phyloP scores from a whole-genome alignment of 1,284 basidiomycete species.

The Tilletia walkeri region DNA sequence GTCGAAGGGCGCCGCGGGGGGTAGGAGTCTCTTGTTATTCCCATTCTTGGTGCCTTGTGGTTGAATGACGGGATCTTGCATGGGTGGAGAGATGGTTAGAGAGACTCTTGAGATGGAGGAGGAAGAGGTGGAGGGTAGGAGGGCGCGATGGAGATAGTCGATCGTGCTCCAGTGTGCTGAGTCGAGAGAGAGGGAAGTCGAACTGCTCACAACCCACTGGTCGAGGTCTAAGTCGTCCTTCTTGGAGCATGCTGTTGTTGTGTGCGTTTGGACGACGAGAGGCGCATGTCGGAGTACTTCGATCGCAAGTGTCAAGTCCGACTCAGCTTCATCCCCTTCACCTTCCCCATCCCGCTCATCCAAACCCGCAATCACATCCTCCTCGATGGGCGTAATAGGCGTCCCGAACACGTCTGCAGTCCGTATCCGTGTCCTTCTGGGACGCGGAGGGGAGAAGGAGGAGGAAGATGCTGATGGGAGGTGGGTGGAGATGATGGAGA shows the following conservation, averaged over 20 bases:
- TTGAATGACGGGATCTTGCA: not conserved
- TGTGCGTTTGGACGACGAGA: not conserved
- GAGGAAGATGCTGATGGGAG: not conserved
- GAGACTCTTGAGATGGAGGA: not conserved
- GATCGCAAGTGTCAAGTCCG: conserved; percentile 5
- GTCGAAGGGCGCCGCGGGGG: not conserved
- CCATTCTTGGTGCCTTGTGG: not conserved
- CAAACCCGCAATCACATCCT: not conserved
- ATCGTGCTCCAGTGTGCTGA: conserved; percentile 16
- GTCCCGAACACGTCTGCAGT: conserved; percentile 4
- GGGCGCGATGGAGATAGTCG: conserved; percentile 1
- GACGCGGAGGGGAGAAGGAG: too few relatives aligned
- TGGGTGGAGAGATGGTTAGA: not conserved
- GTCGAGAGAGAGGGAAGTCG: conserved; percentile 13
- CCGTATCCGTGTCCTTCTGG: not conserved
- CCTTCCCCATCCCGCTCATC: not conserved
- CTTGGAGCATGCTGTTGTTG: not conserved
- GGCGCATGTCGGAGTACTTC: conserved; percentile 14
- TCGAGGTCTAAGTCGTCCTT: not conserved
- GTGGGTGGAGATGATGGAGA: conserved; percentile 14
- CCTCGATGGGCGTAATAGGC: not conserved
- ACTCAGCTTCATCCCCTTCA: not conserved
- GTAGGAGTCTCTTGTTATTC: not conserved
- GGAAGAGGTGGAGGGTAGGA: not conserved
- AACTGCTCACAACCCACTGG: conserved; percentile 1